Evolutionary conservation across 78 protist species (phyloP).

Genomic region (Speleostelium caveatum): DNA sequence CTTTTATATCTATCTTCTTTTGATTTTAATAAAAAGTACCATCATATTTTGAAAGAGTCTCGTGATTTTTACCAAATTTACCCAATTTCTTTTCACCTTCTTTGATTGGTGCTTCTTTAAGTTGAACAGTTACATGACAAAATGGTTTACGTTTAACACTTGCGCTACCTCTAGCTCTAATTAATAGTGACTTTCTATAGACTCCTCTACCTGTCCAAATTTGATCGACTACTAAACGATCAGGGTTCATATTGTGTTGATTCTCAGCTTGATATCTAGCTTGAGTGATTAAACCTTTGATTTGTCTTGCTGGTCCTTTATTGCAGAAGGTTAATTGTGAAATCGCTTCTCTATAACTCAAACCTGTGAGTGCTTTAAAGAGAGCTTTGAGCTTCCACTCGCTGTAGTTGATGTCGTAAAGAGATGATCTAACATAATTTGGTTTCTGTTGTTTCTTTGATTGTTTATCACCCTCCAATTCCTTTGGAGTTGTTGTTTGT

Average conservation of each 20-base stretch:
- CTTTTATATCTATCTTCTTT: too few relatives aligned
- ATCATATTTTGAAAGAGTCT: slow-evolving; percentile 23
- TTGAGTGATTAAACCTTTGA: slow-evolving; percentile 60
- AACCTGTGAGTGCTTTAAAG: slow-evolving; percentile 44
- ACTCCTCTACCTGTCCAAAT: slow-evolving; percentile 56
- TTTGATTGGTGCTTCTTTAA: slow-evolving; percentile 9
- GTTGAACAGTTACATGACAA: slow-evolving; percentile 42
- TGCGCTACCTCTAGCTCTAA: slow-evolving; percentile 62
- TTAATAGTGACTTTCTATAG: neutral
- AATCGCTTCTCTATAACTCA: slow-evolving; percentile 51
- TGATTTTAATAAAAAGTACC: slow-evolving; percentile 19
- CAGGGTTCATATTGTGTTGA: slow-evolving; percentile 37
- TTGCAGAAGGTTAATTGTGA: slow-evolving; percentile 53
- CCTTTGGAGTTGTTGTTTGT: neutral
- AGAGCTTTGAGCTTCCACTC: slow-evolving; percentile 62
- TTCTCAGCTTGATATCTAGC: slow-evolving; percentile 54
- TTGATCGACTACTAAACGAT: slow-evolving; percentile 66
- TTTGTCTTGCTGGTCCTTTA: slow-evolving; percentile 34
- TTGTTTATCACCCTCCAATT: neutral
- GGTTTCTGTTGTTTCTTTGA: neutral
- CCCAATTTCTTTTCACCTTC: slow-evolving; percentile 69
- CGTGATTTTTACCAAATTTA: slow-evolving; percentile 72
- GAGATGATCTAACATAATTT: slow-evolving; percentile 13
- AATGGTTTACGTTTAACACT: slow-evolving; percentile 42
- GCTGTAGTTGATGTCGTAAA: slow-evolving; percentile 15